Percentiles rank a stretch among this genome's conserved stretches.
Conservation (phyloP, 306 rosid genomes). For the Comarum palustre region DNA sequence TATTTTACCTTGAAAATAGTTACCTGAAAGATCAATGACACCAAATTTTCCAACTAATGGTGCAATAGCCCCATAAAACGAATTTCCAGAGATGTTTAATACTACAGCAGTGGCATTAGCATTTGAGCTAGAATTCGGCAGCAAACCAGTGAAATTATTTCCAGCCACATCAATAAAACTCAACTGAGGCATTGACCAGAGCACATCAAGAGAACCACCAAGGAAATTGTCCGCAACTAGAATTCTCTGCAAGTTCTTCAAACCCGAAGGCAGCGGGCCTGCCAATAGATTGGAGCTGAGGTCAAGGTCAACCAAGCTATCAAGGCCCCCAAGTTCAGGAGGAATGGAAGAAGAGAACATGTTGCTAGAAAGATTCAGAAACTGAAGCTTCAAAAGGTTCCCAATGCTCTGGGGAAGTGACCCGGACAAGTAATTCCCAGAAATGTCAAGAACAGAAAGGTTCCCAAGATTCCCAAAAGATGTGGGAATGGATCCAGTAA, state of each 20-base stretch:
- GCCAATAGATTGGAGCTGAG: conserved; percentile 62
- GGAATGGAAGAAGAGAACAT: conserved; percentile 57
- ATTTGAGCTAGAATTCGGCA: conserved; percentile 53
- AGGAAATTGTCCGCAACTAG: conserved; percentile 49
- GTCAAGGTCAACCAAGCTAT: conserved; percentile 76
- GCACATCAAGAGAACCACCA: conserved; percentile 38
- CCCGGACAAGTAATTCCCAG: conserved; percentile 57
- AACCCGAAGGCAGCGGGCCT: conserved; percentile 47
- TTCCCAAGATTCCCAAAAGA: conserved; percentile 49
- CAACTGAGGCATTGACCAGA: conserved; percentile 68
- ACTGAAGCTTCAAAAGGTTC: conserved; percentile 50
- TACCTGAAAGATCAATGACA: conserved; percentile 60
- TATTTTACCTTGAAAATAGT: conserved; percentile 71
- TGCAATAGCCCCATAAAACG: conserved; percentile 62
- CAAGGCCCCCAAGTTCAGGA: conserved; percentile 52
- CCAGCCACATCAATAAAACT: conserved; percentile 58
- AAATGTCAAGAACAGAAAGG: conserved; percentile 65
- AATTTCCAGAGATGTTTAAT: conserved; percentile 62
- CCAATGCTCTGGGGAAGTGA: conserved; percentile 54
- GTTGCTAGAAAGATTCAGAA: conserved; percentile 73
- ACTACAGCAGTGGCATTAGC: conserved; percentile 30
- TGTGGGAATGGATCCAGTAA: conserved; percentile 52
- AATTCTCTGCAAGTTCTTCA: conserved; percentile 57
- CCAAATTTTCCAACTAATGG: conserved; percentile 47
- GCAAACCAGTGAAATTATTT: conserved; percentile 61